Evolutionary conservation across 2,329 filamentous ascomycete genomes (phyloP).

Genomic region (Metarhizium humberi): DNA sequence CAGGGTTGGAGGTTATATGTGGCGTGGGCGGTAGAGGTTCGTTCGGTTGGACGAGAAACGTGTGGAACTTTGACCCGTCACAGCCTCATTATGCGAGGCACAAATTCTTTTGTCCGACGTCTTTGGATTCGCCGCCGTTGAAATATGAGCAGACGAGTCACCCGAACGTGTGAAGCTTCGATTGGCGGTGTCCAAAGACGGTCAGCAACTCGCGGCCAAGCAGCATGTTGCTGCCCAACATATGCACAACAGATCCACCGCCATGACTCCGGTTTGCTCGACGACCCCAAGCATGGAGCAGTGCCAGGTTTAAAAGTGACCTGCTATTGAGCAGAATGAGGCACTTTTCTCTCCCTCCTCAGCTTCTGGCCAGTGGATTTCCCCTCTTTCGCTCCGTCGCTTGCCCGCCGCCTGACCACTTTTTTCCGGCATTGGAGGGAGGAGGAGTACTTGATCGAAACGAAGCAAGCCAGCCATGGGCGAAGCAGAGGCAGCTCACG

Average conservation of each 20-base stretch:
- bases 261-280: not conserved
- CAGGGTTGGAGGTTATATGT: not conserved
- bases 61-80: not conserved
- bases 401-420: not conserved
- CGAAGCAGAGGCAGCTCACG: not conserved
- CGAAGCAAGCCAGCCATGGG: not conserved
- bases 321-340: not conserved
- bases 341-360: not conserved
- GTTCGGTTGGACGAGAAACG: not conserved
- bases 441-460: not conserved
- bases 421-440: not conserved
- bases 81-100: not conserved
- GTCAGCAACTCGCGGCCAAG: not conserved
- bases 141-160: no score
- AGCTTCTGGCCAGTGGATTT: not conserved
- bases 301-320: not conserved
- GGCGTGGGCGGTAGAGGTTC: not conserved
- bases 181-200: conserved; percentile 8
- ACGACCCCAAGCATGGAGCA: not conserved
- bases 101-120: not conserved
- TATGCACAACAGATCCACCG: conserved; percentile 11
- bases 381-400: not conserved
- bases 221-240: conserved; percentile 13
- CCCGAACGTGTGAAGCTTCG: not conserved
- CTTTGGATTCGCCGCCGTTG: not conserved